Evolutionary conservation across 2,329 filamentous ascomycete species (phyloP).

Genomic region (Cladorrhinum sp.): DNA sequence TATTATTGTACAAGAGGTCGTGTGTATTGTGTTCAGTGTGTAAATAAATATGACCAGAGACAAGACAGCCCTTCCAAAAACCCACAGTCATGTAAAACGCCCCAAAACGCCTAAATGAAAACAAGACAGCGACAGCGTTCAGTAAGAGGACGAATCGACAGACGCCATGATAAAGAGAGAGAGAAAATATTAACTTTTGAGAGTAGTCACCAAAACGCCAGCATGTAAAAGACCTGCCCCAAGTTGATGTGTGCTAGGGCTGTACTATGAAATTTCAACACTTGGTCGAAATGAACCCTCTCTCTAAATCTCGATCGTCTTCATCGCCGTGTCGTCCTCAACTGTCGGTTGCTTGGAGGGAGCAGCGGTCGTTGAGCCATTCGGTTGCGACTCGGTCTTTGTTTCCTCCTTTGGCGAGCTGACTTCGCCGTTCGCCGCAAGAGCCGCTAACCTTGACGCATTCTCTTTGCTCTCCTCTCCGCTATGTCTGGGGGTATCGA

Average conservation of each 20-base stretch:
- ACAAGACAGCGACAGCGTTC: not conserved
- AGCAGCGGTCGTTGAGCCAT: conserved; percentile 12
- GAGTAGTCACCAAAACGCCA: not conserved
- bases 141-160: not conserved
- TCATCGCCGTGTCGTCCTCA: conserved; percentile 52
- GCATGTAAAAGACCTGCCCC: conserved; percentile 1
- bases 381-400: conserved; percentile 37
- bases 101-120: not conserved
- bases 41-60: not conserved
- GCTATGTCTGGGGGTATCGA: conserved; percentile 51
- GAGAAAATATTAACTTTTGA: not conserved
- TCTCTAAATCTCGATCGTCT: conserved; percentile 58
- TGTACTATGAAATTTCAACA: conserved; percentile 4
- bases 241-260: not conserved
- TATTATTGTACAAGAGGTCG: not conserved
- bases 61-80: not conserved
- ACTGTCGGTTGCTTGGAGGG: conserved; percentile 38
- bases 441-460: conserved; percentile 32
- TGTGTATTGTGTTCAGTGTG: not conserved
- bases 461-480: conserved; percentile 38
- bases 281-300: not conserved
- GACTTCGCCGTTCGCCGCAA: conserved; percentile 31
- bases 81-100: not conserved
- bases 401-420: not conserved
- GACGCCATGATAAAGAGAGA: not conserved